Conservation (phyloP, 1,284 basidiomycete genomes). For the Hypsizygus ulmarius region DNA sequence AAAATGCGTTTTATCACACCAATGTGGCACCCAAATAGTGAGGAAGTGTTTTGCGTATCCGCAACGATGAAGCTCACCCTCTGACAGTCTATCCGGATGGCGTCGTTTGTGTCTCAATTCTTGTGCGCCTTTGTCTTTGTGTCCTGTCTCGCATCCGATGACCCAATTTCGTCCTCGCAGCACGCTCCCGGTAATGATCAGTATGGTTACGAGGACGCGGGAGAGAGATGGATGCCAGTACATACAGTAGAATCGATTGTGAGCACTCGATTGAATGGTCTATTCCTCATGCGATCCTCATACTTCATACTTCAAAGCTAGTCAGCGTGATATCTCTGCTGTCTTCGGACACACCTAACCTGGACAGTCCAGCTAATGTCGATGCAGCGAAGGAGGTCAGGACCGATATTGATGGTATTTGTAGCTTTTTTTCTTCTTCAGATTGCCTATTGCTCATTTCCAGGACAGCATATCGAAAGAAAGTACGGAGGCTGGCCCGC, state of each 20-base stretch:
- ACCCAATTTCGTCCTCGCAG: constrained; percentile 36
- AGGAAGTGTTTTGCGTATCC: constrained; percentile 31
- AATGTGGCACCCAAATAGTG: constrained; percentile 99
- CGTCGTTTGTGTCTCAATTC: constrained; percentile 92
- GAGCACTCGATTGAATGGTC: constrained; percentile 34
- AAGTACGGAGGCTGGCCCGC: constrained; percentile 83
- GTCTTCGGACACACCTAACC: constrained; percentile 89
- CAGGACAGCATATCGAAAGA: constrained; percentile 79
- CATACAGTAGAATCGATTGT: constrained; percentile 98
- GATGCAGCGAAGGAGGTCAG: constrained; percentile 93
- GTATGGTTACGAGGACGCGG: constrained; percentile 97
- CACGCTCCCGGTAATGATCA: constrained; percentile 97
- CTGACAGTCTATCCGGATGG: constrained; percentile 84
- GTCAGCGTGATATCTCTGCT: constrained; percentile 95
- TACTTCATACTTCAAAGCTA: constrained; percentile 53
- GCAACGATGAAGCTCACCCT: constrained; percentile 1
- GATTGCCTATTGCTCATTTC: neutral
- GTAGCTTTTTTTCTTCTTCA: constrained; percentile 21
- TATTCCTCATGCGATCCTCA: constrained; percentile 5
- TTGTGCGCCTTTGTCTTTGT: constrained; percentile 52
- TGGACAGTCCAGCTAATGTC: constrained; percentile 95
- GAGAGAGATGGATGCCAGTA: constrained; percentile 97
- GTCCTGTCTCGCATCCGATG: neutral
- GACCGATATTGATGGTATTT: constrained; percentile 61
- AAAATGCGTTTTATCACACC: constrained; percentile 94